Conservation (phyloP, 73 alveolate species). For the Symbiodinium pilosum region DNA sequence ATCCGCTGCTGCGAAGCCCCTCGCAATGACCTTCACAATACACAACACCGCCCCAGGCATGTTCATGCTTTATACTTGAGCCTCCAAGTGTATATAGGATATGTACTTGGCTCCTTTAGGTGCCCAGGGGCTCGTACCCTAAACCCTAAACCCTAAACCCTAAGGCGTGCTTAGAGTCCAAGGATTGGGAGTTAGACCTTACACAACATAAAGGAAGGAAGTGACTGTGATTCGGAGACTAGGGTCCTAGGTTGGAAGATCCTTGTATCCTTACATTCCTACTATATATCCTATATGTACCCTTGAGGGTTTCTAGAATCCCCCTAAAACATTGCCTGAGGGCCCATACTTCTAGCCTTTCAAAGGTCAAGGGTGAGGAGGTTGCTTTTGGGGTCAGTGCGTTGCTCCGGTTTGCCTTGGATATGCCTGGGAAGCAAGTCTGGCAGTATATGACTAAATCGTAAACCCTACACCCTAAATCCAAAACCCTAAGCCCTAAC, state of each 20-base stretch:
- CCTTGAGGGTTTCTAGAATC: background rate
- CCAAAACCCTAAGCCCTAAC: background rate
- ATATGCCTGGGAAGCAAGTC: too few relatives aligned
- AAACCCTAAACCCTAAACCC: background rate
- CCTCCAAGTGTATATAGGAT: background rate
- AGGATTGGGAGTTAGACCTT: background rate
- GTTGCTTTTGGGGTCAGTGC: too few relatives aligned
- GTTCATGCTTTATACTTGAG: too few relatives aligned
- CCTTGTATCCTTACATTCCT: background rate
- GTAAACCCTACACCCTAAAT: background rate
- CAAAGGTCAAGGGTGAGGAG: too few relatives aligned
- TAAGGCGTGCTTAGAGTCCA: background rate
- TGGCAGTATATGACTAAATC: too few relatives aligned
- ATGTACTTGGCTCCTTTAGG: background rate
- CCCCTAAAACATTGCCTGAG: background rate
- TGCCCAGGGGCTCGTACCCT: background rate
- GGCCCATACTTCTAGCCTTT: too few relatives aligned
- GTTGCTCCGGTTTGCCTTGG: too few relatives aligned
- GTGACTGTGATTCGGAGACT: too few relatives aligned
- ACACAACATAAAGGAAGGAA: background rate
- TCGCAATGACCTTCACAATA: too few relatives aligned
- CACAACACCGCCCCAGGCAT: too few relatives aligned
- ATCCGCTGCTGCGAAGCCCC: background rate
- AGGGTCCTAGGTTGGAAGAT: too few relatives aligned
- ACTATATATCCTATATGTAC: background rate